Evolutionary conservation across 164 flowering plant genomes (phyloP).

Genomic region (Vitis labrusca): DNA sequence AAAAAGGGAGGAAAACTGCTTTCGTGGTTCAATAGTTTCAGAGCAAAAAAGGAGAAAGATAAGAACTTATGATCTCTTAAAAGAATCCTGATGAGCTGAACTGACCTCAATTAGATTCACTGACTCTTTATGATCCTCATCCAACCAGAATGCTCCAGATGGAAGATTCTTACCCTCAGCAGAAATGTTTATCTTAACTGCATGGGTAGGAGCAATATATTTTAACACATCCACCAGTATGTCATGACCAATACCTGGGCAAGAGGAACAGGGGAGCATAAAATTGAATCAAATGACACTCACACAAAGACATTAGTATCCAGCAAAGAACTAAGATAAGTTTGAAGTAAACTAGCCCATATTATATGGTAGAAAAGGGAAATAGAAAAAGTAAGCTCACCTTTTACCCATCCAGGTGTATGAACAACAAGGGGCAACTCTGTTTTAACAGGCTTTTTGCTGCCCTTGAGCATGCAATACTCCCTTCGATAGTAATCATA

Average conservation of each 20-base stretch:
- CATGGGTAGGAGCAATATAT: constrained; percentile 75
- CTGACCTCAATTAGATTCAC: constrained; percentile 54
- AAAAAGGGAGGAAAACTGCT: not conserved
- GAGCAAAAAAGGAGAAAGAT: constrained; percentile 3
- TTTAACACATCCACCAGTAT: constrained; percentile 72
- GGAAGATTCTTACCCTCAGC: constrained; percentile 74
- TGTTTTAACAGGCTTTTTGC: no score
- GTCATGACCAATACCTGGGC: constrained; percentile 82
- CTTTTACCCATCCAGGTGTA: no score
- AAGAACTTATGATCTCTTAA: constrained; percentile 70
- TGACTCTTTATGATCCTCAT: constrained; percentile 27
- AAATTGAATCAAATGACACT: no score
- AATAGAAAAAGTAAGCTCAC: no score
- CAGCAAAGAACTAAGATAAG: no score
- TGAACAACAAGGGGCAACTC: no score
- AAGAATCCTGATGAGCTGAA: constrained; percentile 63
- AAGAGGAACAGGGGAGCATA: constrained; percentile 10
- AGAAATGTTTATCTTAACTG: constrained; percentile 77
- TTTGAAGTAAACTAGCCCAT: no score
- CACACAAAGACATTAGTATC: no score
- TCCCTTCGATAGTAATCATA: no score
- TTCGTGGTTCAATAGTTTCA: not conserved
- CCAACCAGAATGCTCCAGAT: constrained; percentile 72
- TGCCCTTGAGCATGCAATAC: no score
- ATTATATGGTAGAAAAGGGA: no score